These are phyloP conservation scores for Oropetium thomaeum DNA, from an alignment of 176 grass and related monocot species.

Conservation along the genomic window DNA sequence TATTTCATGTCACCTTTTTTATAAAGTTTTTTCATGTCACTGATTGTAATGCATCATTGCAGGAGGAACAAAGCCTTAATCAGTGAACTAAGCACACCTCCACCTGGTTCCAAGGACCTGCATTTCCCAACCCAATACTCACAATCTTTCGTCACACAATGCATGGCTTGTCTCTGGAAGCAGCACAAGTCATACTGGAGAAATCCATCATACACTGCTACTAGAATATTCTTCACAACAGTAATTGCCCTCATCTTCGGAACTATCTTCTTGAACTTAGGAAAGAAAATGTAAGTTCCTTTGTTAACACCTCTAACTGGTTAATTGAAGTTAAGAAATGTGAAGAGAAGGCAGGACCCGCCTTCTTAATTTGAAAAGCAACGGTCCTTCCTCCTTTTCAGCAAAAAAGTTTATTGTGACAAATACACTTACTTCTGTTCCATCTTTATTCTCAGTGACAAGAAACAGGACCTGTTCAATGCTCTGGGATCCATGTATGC, in stretches of 20 bases:
- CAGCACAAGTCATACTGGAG: conserved; percentile 91
- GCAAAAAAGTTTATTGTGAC: not conserved
- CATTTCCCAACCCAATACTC: conserved; percentile 68
- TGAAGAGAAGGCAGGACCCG: not conserved
- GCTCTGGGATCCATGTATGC: conserved; percentile 90
- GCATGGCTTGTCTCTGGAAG: conserved; percentile 87
- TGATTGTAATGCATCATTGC: conserved; percentile 30
- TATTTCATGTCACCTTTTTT: conserved; percentile 9
- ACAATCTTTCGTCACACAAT: conserved; percentile 73
- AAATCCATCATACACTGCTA: conserved; percentile 90
- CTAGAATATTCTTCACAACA: conserved; percentile 90
- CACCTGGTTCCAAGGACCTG: conserved; percentile 69
- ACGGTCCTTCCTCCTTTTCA: not conserved
- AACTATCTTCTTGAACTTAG: conserved; percentile 79
- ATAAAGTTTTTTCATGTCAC: conserved; percentile 11
- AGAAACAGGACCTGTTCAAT: conserved; percentile 67
- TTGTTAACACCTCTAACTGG: not conserved
- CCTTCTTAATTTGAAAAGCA: not conserved
- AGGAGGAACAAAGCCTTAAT: conserved; percentile 91
- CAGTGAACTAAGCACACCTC: conserved; percentile 61
- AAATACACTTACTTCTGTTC: conserved; percentile 25
- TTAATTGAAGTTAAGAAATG: not conserved
- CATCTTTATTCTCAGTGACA: conserved; percentile 41
- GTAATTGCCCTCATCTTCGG: conserved; percentile 84
- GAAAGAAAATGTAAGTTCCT: conserved; percentile 75